Evolutionary conservation across 306 rosid genomes (phyloP), one percentile per base, ranked within the genome.

Genomic region (Macrotyloma uniflorum): DNA sequence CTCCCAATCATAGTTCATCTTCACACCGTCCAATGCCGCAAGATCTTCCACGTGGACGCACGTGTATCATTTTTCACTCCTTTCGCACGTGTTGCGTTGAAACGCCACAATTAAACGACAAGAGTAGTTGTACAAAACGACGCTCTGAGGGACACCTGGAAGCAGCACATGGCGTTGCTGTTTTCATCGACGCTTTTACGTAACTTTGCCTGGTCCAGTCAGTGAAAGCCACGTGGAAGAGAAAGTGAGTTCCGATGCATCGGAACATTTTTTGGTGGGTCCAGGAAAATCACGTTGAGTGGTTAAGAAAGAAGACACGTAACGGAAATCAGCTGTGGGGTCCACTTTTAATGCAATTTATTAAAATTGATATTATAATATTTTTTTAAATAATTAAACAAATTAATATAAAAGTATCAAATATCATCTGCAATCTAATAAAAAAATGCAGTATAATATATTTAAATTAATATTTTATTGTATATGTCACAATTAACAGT

Each of bases 41-140:
- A 4, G 26, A n/a, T 9, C 74, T 19, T 75, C 88, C 91, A 88
- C 91, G 88, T 72, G 77, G 14, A 63, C 4, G 68, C 68, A 62
- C 43, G 68, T 62, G 45, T 32, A n/a, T 2, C 14, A 32, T 16
- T 32, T 62, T 62, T 62, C 40, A 14, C 18, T 30, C 40, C 40
- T 6, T 40, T 58, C 20, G 6, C 46, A 19, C 47, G 35, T 45
- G 73, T 8, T 24, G 40, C 22, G 24, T 70, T 9, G 18, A 46
- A 46, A 20, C 5, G 6, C 65, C 38, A 2, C 19, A 24, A 58
- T 16, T 19, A 65, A 20, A 65, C 51, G 71, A 38, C 51, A 66
- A 38, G 32, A 12, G 51, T 36, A 15, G 30, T 11, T 5, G 0
- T 2, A 0, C 6, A 0, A 42, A 35, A 20, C 18, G 55, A 40